These are phyloP conservation scores for Aspergillus egyptiacus DNA, from an alignment of 495 filamentous ascomycete genomes.

Conservation along the genomic window DNA sequence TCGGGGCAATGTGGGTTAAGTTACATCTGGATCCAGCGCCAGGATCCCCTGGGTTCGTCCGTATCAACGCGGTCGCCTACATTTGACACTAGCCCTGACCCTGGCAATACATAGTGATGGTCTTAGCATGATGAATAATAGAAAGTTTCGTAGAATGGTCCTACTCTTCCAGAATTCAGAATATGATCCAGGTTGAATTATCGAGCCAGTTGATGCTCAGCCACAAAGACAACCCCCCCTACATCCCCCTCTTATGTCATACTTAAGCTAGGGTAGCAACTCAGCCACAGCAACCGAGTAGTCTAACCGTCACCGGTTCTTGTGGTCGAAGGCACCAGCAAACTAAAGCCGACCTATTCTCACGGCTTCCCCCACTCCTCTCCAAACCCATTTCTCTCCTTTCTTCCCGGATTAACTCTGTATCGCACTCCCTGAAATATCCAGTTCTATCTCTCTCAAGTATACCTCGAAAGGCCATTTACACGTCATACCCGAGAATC, in stretches of 20 bases:
- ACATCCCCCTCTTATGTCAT: constrained; percentile 3
- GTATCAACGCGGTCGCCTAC: no score
- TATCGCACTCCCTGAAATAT: background rate
- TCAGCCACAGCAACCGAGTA: background rate
- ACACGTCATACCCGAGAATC: background rate
- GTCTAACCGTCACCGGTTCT: constrained; percentile 2
- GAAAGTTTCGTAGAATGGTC: no score
- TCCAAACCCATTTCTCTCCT: constrained; percentile 5
- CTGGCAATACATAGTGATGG: no score
- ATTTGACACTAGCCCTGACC: no score
- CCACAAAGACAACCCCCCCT: no score
- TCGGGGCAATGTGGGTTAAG: no score
- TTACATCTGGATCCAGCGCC: no score
- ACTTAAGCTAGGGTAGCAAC: no score
- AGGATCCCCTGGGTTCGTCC: no score
- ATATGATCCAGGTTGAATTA: background rate
- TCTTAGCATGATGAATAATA: no score
- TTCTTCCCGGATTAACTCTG: constrained; percentile 3
- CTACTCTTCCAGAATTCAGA: no score
- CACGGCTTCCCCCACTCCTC: constrained; percentile 3
- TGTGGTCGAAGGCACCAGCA: constrained; percentile 6
- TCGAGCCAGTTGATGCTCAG: background rate
- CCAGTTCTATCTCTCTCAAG: background rate
- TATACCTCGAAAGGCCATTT: background rate
- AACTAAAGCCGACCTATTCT: background rate